Evolutionary conservation across 1,284 basidiomycete genomes (phyloP).

Genomic region (Puccinia novopanici): DNA sequence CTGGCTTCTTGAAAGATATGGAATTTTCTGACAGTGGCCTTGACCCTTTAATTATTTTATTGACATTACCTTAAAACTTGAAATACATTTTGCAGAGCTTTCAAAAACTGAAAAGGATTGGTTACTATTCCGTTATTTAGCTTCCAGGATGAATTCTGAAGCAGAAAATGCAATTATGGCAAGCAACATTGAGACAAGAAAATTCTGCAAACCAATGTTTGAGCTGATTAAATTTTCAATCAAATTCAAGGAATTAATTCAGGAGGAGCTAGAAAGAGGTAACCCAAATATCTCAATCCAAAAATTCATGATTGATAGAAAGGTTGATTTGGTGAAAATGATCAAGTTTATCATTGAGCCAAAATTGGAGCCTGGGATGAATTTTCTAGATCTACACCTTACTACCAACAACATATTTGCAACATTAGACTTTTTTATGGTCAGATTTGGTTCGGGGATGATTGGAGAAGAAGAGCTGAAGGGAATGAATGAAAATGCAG

Average conservation of each 20-base stretch:
- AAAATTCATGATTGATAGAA: neutral
- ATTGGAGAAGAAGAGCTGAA: no score
- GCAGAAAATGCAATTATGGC: neutral
- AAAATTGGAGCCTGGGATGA: neutral
- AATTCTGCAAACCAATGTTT: neutral
- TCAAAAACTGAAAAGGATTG: constrained; percentile 5
- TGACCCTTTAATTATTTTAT: neutral
- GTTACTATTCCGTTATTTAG: neutral
- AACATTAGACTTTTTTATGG: constrained; percentile 7
- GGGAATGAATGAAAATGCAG: neutral
- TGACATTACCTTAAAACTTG: neutral
- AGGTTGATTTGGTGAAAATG: neutral
- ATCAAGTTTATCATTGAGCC: constrained; percentile 4
- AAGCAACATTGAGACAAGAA: neutral
- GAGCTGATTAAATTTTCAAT: constrained; percentile 3
- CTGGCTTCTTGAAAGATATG: neutral
- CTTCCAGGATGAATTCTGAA: neutral
- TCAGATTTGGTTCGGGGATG: neutral
- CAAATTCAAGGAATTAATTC: neutral
- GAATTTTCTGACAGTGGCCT: neutral
- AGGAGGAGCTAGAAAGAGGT: neutral
- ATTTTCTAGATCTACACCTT: neutral
- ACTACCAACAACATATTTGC: neutral
- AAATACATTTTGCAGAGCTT: neutral
- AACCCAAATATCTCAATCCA: neutral